These are phyloP conservation scores for Penicillium decumbens DNA, from an alignment of 2,329 filamentous ascomycete species.

Conservation along the genomic window DNA sequence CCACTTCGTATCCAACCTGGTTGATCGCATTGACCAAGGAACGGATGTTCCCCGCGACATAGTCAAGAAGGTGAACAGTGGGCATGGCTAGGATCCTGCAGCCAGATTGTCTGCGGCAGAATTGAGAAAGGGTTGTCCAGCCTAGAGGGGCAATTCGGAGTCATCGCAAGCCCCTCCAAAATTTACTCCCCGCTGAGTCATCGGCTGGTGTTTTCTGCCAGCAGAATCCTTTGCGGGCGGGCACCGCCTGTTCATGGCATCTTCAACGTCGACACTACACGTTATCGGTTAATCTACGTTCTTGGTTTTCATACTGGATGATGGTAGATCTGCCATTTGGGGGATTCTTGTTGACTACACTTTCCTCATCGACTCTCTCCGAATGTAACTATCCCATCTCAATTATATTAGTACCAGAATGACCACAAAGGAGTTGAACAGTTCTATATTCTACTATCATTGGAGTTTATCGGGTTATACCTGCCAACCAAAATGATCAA, in stretches of 20 bases:
- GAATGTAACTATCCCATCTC: background rate
- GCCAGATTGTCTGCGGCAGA: slow-evolving; percentile 2
- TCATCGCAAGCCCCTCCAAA: slow-evolving; percentile 17
- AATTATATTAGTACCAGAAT: background rate
- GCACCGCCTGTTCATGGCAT: background rate
- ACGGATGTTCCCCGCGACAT: slow-evolving; percentile 92
- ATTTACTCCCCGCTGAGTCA: slow-evolving; percentile 24
- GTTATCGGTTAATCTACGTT: background rate
- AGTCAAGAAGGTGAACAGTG: slow-evolving; percentile 60
- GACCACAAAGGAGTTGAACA: background rate
- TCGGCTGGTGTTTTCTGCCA: slow-evolving; percentile 19
- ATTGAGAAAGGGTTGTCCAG: background rate
- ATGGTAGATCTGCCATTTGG: background rate
- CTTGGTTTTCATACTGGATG: background rate
- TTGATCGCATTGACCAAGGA: slow-evolving; percentile 97
- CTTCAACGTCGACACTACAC: background rate
- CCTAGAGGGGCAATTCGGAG: slow-evolving; percentile 6
- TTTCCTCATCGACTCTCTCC: background rate
- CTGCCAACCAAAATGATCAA: background rate
- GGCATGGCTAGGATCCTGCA: slow-evolving; percentile 34
- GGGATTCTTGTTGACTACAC: background rate
- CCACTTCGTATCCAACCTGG: slow-evolving; percentile 85
- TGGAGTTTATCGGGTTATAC: background rate
- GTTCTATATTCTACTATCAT: background rate
- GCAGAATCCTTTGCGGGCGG: slow-evolving; percentile 11